phyloP scores from a whole-genome alignment of 805 yeast species.

The Metschnikowia similis region DNA sequence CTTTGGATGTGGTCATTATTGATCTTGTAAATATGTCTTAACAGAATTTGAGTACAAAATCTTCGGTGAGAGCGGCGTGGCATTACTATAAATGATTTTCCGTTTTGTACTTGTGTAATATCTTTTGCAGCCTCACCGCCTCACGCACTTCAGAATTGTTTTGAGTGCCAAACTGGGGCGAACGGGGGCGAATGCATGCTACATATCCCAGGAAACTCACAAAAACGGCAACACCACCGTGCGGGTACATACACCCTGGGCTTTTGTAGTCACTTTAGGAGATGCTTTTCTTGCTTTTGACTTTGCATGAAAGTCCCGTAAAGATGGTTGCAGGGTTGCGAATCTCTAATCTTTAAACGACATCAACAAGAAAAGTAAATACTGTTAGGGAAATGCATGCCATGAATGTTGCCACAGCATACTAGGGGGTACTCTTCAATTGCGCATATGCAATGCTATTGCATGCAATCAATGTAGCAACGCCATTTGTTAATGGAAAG shows the following conservation, averaged over 20 bases:
- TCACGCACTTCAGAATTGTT: constrained; percentile 3
- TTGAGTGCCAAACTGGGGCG: not conserved
- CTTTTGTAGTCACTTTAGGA: not conserved
- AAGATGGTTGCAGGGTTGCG: not conserved
- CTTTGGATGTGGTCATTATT: constrained; percentile 14
- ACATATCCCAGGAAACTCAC: not conserved
- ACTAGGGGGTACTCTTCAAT: not conserved
- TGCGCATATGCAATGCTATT: not conserved
- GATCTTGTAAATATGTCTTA: not conserved
- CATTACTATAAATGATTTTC: constrained; percentile 8
- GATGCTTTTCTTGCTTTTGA: not conserved
- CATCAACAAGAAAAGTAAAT: not conserved
- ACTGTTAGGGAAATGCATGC: not conserved
- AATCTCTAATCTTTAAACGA: not conserved
- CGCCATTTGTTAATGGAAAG: not conserved
- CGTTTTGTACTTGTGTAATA: constrained; percentile 7
- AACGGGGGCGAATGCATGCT: not conserved
- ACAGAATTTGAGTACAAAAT: not conserved
- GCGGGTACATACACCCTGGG: not conserved
- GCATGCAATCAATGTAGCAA: not conserved
- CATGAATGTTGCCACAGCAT: not conserved
- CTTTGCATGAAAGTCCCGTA: not conserved
- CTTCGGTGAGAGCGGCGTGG: not conserved
- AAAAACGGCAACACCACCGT: not conserved
- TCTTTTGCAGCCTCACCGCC: constrained; percentile 5